Evolutionary conservation across 176 grass and related monocot genomes (phyloP).

Genomic region (Pharus latifolius): DNA sequence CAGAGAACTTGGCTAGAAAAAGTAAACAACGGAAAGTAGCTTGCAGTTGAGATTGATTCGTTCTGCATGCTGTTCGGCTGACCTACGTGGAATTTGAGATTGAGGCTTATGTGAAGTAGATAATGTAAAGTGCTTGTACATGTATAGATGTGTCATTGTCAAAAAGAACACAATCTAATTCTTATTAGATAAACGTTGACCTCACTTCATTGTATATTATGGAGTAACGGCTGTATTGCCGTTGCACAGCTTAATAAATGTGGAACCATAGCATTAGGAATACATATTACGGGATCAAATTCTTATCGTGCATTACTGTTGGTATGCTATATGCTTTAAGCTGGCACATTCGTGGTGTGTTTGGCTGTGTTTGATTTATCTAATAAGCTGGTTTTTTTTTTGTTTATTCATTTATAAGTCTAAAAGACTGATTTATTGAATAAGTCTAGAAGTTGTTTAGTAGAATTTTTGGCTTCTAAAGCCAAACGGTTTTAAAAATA

Average conservation of each 20-base stretch:
- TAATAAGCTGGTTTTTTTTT: too few relatives aligned
- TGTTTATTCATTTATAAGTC: too few relatives aligned
- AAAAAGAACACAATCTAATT: constrained; percentile 23
- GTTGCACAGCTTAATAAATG: constrained; percentile 13
- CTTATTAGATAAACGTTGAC: constrained; percentile 6
- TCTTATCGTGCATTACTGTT: background rate
- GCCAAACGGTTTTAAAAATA: too few relatives aligned
- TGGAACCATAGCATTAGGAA: constrained; percentile 6
- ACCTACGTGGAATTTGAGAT: background rate
- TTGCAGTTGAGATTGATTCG: constrained; percentile 50
- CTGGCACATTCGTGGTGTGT: too few relatives aligned
- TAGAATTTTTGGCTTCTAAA: too few relatives aligned
- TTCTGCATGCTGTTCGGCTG: too few relatives aligned
- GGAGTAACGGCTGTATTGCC: background rate
- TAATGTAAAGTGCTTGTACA: constrained; percentile 28
- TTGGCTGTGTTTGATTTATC: too few relatives aligned
- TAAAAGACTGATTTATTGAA: too few relatives aligned
- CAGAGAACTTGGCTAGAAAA: constrained; percentile 66
- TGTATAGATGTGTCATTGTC: constrained; percentile 31
- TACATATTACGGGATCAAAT: background rate
- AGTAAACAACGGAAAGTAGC: constrained; percentile 45
- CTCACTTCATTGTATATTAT: constrained; percentile 40
- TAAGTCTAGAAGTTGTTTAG: too few relatives aligned
- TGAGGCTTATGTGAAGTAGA: constrained; percentile 5
- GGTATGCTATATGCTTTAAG: background rate